These are phyloP conservation scores for Aspergillus tanneri DNA, from an alignment of 2,329 filamentous ascomycete genomes.

Conservation along the genomic window DNA sequence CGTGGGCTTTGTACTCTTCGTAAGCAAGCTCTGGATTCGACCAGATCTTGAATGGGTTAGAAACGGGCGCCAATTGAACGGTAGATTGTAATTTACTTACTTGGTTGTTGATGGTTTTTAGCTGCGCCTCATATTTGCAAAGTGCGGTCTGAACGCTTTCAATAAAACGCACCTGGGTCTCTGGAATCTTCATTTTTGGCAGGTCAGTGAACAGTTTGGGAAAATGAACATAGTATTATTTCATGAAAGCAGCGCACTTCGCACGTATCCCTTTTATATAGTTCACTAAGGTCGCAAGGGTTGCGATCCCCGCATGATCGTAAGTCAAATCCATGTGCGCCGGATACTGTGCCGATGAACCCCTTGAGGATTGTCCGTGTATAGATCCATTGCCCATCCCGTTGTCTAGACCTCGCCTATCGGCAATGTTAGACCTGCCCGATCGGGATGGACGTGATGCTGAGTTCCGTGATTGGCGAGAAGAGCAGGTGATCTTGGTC, in stretches of 20 bases:
- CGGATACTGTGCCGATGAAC: no score
- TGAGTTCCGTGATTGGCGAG: conserved; percentile 3
- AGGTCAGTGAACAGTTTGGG: neutral
- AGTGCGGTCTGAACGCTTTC: conserved; percentile 25
- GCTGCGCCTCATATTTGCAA: conserved; percentile 20
- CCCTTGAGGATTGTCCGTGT: no score
- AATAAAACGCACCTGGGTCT: conserved; percentile 26
- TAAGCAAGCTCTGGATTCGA: conserved; percentile 52
- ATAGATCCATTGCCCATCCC: neutral
- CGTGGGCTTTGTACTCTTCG: conserved; percentile 53
- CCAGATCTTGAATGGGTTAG: conserved; percentile 33
- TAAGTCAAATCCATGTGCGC: no score
- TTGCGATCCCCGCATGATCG: no score
- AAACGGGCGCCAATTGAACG: neutral
- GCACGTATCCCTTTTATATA: no score
- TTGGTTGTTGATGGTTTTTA: conserved; percentile 27
- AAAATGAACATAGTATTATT: no score
- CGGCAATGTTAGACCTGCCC: conserved; percentile 1
- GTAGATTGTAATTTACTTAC: conserved; percentile 8
- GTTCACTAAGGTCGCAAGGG: no score
- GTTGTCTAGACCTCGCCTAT: neutral
- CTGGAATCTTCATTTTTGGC: conserved; percentile 23
- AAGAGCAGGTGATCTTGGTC: neutral
- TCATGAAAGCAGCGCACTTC: no score
- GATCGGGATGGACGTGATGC: conserved; percentile 4